Percentiles rank a stretch among this genome's conserved stretches.
phyloP scores from a whole-genome alignment of 352 stramenopile species.

The Phytophthora citrophthora region DNA sequence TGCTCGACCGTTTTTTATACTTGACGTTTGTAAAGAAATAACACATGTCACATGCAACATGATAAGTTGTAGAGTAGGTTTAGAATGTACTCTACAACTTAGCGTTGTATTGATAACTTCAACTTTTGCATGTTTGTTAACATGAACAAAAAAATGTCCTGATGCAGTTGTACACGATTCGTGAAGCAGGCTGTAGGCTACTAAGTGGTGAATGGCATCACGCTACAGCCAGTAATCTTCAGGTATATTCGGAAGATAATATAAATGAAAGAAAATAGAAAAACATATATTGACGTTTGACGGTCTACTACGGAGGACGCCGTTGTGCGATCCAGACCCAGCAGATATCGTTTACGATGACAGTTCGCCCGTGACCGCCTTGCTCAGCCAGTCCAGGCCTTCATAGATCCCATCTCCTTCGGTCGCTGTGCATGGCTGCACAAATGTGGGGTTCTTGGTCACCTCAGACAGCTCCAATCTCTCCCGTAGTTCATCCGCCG shows the following conservation, averaged over 20 bases:
- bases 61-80: slow-evolving; percentile 9
- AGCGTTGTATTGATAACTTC: slow-evolving; percentile 1
- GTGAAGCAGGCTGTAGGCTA: too few species aligned
- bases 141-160: too few species aligned
- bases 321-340: not conserved
- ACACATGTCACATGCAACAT: slow-evolving; percentile 19
- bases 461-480: slow-evolving; percentile 41
- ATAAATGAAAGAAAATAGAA: too few species aligned
- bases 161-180: too few species aligned
- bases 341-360: slow-evolving; percentile 11
- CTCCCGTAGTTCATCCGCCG: slow-evolving; percentile 35
- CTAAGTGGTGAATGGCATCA: too few species aligned
- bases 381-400: slow-evolving; percentile 57
- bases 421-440: slow-evolving; percentile 40
- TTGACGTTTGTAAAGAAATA: slow-evolving; percentile 36
- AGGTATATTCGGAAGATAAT: too few species aligned
- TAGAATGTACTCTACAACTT: not conserved
- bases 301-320: too few species aligned
- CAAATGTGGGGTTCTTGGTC: slow-evolving; percentile 43
- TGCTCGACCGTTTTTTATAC: slow-evolving; percentile 34
- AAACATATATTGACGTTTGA: too few species aligned
- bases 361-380: slow-evolving; percentile 36
- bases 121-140: slow-evolving; percentile 19
- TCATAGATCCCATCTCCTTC: slow-evolving; percentile 50
- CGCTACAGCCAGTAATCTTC: too few species aligned